Evolutionary conservation across 1,284 basidiomycete species (phyloP).

Genomic region (Trichosporon ovoides): DNA sequence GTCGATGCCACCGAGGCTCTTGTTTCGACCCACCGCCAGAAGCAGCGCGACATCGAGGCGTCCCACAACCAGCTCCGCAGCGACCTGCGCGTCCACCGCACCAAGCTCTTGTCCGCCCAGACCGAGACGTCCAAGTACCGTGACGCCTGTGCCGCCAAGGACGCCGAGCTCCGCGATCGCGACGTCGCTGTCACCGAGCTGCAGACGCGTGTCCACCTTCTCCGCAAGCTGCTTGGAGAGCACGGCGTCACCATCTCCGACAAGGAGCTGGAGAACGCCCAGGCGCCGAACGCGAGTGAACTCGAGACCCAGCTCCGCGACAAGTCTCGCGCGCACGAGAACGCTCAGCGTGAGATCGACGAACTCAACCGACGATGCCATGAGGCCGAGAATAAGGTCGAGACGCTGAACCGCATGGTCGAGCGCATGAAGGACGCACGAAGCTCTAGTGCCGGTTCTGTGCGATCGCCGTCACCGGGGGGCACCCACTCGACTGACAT

Average conservation of each 20-base stretch:
- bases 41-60: constrained; percentile 61
- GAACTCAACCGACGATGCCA: constrained; percentile 60
- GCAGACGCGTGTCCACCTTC: constrained; percentile 68
- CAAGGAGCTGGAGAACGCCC: constrained; percentile 53
- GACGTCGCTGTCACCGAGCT: constrained; percentile 66
- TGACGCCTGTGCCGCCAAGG: constrained; percentile 64
- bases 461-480: constrained; percentile 34
- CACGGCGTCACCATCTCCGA: constrained; percentile 74
- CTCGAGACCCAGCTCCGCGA: constrained; percentile 71
- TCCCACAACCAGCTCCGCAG: constrained; percentile 66
- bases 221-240: constrained; percentile 64
- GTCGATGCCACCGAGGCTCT: constrained; percentile 65
- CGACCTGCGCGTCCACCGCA: constrained; percentile 71
- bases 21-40: constrained; percentile 65
- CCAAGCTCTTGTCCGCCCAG: constrained; percentile 67
- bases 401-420: constrained; percentile 60
- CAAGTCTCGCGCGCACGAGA: constrained; percentile 64
- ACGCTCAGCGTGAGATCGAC: constrained; percentile 46
- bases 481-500: background rate
- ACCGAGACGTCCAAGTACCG: constrained; percentile 67
- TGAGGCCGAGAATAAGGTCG: constrained; percentile 66
- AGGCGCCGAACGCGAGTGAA: constrained; percentile 51
- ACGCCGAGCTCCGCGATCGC: constrained; percentile 64
- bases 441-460: constrained; percentile 42
- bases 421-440: constrained; percentile 57